Evolutionary conservation across 106 monocot species (phyloP), one percentile per base, ranked within the genome.

Genomic region (Agapanthus africanus): DNA sequence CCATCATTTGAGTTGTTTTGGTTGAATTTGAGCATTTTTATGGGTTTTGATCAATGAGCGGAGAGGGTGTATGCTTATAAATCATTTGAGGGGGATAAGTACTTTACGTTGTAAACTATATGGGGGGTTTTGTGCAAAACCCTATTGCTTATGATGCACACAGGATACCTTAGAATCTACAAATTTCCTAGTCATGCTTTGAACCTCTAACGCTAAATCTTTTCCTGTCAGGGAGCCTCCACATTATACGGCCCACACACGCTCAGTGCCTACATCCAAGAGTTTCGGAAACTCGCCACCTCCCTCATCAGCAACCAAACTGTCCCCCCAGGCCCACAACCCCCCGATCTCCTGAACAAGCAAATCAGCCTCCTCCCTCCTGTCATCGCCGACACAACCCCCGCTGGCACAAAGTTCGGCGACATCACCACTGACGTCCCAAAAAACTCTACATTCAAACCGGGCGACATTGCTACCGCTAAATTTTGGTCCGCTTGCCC

Each of bases 401-500:
- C 94, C 0, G 4, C 49, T 6, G 85, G 94, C 0, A 63, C 65
- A 32, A 74, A 73, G 2, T 94, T 94, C 47, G 94, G 94, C 0
- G 94, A 94, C 61, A 40, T 85, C 59, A 78, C 75, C 9, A 32
- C 40, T 3, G 90, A 94, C 54, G 77, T 94, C n/a, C 90, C 90
- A 4, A 22, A 61, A 11, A 87, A 90, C 61, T 84, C 87, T 8
- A 85, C 74, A 0, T 90, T 94, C 76, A 73, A 44, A 21, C 76
- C 54, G 18, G 87, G 90, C 3, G 78, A 79, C 16, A 75, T 68
- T 64, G 94, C 81, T 51, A 68, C 81, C 0, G 94, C 87, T 37
- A 88, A 84, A 3, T 94, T 94, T 76, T 83, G 83, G 84, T 88
- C 90, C 7, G 87, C 87, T 37, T 94, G 94, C 72, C 90, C 90